phyloP scores from a whole-genome alignment of 2,329 filamentous ascomycete species.

The Rhynchosporium agropyri region DNA sequence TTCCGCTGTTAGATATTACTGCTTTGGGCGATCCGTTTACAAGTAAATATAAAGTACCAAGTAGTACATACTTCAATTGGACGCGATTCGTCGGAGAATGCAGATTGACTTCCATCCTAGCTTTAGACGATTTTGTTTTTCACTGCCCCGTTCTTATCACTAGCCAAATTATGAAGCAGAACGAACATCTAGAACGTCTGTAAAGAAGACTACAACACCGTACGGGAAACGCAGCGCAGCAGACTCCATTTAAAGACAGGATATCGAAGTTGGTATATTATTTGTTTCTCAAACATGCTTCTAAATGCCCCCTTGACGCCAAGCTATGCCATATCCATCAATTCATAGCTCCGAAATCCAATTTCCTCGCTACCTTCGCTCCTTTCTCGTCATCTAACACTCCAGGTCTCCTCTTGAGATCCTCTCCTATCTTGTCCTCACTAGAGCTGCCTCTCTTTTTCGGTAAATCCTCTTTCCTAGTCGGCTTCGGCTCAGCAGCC shows the following conservation, averaged over 20 bases:
- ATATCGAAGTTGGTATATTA: neutral
- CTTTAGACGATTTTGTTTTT: neutral
- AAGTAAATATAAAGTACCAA: too few species aligned
- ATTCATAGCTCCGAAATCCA: conserved; percentile 41
- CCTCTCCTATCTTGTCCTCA: conserved; percentile 75
- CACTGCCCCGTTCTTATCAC: neutral
- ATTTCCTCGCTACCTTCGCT: conserved; percentile 55
- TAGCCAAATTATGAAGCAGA: conserved; percentile 1
- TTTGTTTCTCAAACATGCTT: neutral
- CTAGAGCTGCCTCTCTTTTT: conserved; percentile 65
- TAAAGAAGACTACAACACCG: too few species aligned
- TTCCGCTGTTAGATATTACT: too few species aligned
- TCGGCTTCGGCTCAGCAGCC: conserved; percentile 80
- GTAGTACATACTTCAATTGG: too few species aligned
- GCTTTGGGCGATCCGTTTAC: too few species aligned
- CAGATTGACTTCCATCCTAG: neutral
- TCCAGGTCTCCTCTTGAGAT: conserved; percentile 77
- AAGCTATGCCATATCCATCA: conserved; percentile 6
- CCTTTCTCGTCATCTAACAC: conserved; percentile 69
- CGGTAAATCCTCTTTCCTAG: conserved; percentile 78
- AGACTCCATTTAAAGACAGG: neutral
- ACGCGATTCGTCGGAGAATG: too few species aligned
- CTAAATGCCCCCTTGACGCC: neutral
- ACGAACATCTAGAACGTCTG: neutral
- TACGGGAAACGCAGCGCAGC: too few species aligned